Evolutionary conservation across 768 basidiomycete species (phyloP).

Genomic region (Pholiota conissans): DNA sequence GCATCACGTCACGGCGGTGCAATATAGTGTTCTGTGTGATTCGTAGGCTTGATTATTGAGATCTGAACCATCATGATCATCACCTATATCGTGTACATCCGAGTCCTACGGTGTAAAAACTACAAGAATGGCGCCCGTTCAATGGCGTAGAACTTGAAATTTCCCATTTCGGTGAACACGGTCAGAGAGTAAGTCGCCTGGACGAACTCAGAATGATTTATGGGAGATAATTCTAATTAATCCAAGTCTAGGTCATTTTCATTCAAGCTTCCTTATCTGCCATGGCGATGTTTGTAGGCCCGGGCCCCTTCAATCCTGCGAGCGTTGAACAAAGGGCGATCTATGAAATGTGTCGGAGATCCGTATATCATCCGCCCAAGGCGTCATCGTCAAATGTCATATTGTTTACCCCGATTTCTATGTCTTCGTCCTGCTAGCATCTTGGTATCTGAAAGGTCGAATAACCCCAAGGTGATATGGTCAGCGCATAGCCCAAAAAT

Average conservation of each 20-base stretch:
- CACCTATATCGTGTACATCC: not conserved
- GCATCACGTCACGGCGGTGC: not conserved
- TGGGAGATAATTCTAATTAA: not conserved
- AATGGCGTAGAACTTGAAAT: not conserved
- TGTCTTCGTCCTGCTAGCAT: constrained; percentile 6
- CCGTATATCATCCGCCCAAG: constrained; percentile 8
- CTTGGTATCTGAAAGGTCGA: constrained; percentile 5
- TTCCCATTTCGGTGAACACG: not conserved
- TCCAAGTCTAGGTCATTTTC: not conserved
- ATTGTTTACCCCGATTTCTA: constrained; percentile 4
- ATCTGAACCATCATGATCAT: not conserved
- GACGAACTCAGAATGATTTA: not conserved
- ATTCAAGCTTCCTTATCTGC: not conserved
- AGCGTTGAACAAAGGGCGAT: not conserved
- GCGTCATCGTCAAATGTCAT: constrained; percentile 1
- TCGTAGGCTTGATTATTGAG: not conserved
- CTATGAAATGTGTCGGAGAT: constrained; percentile 9
- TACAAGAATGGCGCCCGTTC: not conserved
- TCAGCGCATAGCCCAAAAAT: constrained; percentile 3
- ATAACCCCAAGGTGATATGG: constrained; percentile 19
- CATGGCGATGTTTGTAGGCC: not conserved
- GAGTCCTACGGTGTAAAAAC: not conserved
- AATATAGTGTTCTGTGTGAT: not conserved
- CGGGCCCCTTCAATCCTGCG: not conserved
- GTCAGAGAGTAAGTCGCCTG: not conserved